Evolutionary conservation across 2,329 filamentous ascomycete genomes (phyloP).

Genomic region (Colletotrichum eremochloae): DNA sequence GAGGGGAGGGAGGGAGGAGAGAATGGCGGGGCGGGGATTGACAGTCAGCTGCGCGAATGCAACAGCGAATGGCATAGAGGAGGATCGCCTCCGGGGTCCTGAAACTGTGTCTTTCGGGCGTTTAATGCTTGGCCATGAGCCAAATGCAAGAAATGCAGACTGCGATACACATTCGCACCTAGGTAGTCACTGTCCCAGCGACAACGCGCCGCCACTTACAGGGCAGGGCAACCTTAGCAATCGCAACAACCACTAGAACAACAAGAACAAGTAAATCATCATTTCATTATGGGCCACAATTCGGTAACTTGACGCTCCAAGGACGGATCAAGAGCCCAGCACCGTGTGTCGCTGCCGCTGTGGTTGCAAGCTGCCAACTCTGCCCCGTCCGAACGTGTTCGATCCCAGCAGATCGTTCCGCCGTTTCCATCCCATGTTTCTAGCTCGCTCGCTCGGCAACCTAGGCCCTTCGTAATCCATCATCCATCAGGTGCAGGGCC

Average conservation of each 20-base stretch:
- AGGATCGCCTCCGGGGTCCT: conserved; percentile 41
- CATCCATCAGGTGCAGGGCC: neutral
- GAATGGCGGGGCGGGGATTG: conserved; percentile 18
- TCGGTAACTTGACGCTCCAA: neutral
- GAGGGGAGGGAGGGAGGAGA: neutral
- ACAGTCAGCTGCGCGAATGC: conserved; percentile 2
- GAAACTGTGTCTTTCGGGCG: conserved; percentile 35
- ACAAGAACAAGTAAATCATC: neutral
- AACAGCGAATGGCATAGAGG: conserved; percentile 14
- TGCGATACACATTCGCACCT: too few species aligned
- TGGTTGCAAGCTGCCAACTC: neutral
- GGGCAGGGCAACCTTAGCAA: neutral
- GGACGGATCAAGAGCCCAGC: neutral
- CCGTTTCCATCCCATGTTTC: conserved; percentile 33
- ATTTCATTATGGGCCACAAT: neutral
- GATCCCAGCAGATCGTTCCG: conserved; percentile 37
- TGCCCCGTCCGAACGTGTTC: conserved; percentile 28
- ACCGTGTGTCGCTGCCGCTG: neutral
- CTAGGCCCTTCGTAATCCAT: neutral
- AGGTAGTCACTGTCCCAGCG: too few species aligned
- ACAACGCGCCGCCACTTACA: neutral
- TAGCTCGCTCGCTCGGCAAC: neutral
- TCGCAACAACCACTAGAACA: neutral
- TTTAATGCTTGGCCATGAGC: conserved; percentile 33
- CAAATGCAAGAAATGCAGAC: conserved; percentile 8